These are phyloP conservation scores for Pseudohyphozyma bogoriensis DNA, from an alignment of 768 basidiomycete species.

Conservation along the genomic window DNA sequence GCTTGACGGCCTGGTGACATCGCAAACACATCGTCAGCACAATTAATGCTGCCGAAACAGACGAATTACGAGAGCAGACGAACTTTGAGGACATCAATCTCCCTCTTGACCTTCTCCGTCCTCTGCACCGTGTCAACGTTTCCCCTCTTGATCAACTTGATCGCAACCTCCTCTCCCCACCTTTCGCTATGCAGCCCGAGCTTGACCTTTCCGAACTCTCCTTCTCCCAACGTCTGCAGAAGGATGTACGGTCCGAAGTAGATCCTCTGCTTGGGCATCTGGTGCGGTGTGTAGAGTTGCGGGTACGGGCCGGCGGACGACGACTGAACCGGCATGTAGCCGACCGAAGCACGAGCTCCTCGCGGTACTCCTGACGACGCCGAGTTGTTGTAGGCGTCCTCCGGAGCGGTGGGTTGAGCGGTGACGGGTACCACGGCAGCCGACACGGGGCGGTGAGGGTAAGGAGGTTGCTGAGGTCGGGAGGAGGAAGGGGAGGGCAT, in stretches of 20 bases:
- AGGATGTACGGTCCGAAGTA: slow-evolving; percentile 87
- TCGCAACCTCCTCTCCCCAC: slow-evolving; percentile 97
- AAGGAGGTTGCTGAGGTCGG: neutral
- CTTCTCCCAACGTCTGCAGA: slow-evolving; percentile 91
- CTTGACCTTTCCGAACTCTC: slow-evolving; percentile 98
- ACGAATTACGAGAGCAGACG: slow-evolving; percentile 59
- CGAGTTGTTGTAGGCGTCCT: neutral
- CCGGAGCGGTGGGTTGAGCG: neutral
- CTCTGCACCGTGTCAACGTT: slow-evolving; percentile 73
- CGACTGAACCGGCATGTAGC: slow-evolving; percentile 13
- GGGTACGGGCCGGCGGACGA: slow-evolving; percentile 20
- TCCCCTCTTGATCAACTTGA: slow-evolving; percentile 87
- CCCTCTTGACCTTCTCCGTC: slow-evolving; percentile 90
- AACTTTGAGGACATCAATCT: slow-evolving; percentile 93
- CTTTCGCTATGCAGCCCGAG: slow-evolving; percentile 75
- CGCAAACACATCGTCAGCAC: neutral
- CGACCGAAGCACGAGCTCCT: slow-evolving; percentile 8
- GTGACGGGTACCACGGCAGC: slow-evolving; percentile 1
- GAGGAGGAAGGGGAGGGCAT: slow-evolving; percentile 2
- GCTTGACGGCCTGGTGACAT: slow-evolving; percentile 65
- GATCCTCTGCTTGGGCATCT: slow-evolving; percentile 37
- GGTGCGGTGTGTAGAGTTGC: slow-evolving; percentile 28
- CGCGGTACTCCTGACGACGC: neutral
- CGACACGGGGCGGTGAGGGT: neutral
- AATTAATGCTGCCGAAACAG: neutral